A percentile compares a stretch with the other conserved stretches of the same genome.
phyloP scores from a whole-genome alignment of 306 rosid species.

The Trifolium dubium region DNA sequence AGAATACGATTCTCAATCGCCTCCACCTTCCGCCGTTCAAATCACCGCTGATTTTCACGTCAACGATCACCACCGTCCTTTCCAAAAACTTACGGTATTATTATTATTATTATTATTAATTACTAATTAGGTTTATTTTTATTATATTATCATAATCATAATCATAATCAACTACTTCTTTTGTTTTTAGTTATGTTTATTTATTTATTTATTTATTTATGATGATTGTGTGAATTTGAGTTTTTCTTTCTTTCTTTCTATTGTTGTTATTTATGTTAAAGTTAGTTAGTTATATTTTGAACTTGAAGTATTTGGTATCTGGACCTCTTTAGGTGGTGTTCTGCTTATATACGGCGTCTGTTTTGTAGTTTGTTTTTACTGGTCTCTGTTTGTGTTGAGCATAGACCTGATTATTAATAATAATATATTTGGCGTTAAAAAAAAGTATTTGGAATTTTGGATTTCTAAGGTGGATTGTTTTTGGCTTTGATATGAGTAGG shows the following conservation, averaged over 20 bases:
- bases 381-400: no score
- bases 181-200: not conserved
- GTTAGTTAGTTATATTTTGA: constrained; percentile 9
- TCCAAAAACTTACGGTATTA: constrained; percentile 71
- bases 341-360: no score
- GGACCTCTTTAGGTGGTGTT: no score
- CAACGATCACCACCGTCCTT: constrained; percentile 38
- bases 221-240: not conserved
- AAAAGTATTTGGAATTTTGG: not conserved
- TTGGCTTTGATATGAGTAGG: constrained; percentile 26
- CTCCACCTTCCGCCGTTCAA: constrained; percentile 43
- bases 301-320: not conserved
- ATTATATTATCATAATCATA: not conserved
- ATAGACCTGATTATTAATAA: no score
- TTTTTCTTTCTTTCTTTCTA: no score
- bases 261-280: not conserved
- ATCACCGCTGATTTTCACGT: constrained; percentile 51
- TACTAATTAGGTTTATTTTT: not conserved
- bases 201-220: not conserved
- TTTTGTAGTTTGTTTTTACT: no score
- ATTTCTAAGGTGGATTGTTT: not conserved
- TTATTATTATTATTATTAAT: not conserved
- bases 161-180: not conserved
- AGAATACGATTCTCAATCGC: constrained; percentile 49
- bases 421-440: no score